These are phyloP conservation scores for Gleditsia sinensis DNA, from an alignment of 306 rosid genomes.

Conservation along the genomic window DNA sequence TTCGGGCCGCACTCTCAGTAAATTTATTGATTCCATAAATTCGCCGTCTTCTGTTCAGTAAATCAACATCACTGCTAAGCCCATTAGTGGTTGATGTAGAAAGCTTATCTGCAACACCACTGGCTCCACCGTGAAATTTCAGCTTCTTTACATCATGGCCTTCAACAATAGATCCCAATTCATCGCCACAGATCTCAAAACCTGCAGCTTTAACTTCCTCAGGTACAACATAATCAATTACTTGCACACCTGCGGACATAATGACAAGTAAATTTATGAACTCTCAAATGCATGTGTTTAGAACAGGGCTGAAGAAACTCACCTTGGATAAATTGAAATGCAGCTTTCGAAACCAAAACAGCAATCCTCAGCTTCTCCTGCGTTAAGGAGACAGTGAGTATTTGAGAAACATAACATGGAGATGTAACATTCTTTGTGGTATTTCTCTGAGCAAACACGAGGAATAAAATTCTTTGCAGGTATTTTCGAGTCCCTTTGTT, in stretches of 20 bases:
- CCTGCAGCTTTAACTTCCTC: constrained; percentile 81
- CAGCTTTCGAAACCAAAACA: constrained; percentile 91
- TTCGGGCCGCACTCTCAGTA: constrained; percentile 60
- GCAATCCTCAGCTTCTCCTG: constrained; percentile 84
- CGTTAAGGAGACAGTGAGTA: constrained; percentile 26
- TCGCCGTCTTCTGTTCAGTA: constrained; percentile 50
- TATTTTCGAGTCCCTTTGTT: neutral
- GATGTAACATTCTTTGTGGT: neutral
- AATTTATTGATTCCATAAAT: constrained; percentile 82
- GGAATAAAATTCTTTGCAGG: neutral
- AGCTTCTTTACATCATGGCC: constrained; percentile 81
- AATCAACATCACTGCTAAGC: constrained; percentile 46
- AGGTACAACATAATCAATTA: constrained; percentile 69
- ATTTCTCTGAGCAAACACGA: neutral
- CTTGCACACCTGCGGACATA: constrained; percentile 57
- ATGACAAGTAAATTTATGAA: constrained; percentile 27
- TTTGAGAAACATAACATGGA: constrained; percentile 14
- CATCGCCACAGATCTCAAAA: constrained; percentile 78
- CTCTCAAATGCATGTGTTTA: constrained; percentile 4
- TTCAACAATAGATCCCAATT: constrained; percentile 90
- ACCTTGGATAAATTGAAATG: constrained; percentile 80
- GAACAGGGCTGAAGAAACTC: constrained; percentile 33
- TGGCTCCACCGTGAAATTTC: constrained; percentile 63
- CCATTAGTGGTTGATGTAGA: constrained; percentile 65
- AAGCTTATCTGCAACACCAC: constrained; percentile 75